Base-by-base conservation (phyloP, 2,329 filamentous ascomycete genomes). In the Cladorrhinum sp. region DNA sequence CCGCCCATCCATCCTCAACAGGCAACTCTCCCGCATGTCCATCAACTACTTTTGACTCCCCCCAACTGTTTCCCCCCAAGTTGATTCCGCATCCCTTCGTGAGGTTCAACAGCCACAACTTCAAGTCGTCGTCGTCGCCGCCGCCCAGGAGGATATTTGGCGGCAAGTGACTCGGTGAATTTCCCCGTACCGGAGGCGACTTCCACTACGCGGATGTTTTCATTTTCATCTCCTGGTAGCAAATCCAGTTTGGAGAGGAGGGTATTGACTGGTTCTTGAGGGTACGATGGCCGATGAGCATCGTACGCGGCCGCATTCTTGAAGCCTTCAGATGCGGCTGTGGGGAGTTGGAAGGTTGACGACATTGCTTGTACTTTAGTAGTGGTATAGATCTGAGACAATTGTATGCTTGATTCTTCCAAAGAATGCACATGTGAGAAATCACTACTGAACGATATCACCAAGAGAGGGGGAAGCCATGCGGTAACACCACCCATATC, bases 241-340 rank as follows among this genome's bases (percentile, higher is more conserved):
- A 91, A 71, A 5, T 77, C 73, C n/a, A 89, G 75, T 53, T 79
- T 76, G 16, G 71, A 66, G 2, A 92, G 79, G 18, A 92, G 81
- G 36, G 75, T 73, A 20, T 83, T 75, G 78, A 55, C 52, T 23
- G 52, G 32, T 25, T 55, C 52, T n/a, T 45, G 65, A 1, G 84
- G 81, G 72, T 91, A 92, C 0, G 85, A 84, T 1, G 90, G 89
- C 13, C 89, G 83, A 70, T 91, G 78, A 41, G 80, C 73, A 70
- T 92, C 88, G 72, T 92, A 92, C 22, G 79, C 77, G 1, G 78
- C 70, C 18, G 87, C 87, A 64, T 90, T 79, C 64, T 81, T 76
- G 72, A 91, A 92, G 59, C 88, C 88, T 55, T 87, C 79, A 5
- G 71, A 68, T 50, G 78, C 78, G 3, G 63, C 69, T 8, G 62